Percentiles rank a stretch among this genome's conserved stretches.
These are phyloP conservation scores for Collybia sordida DNA, from an alignment of 768 basidiomycete genomes.

Conservation along the genomic window DNA sequence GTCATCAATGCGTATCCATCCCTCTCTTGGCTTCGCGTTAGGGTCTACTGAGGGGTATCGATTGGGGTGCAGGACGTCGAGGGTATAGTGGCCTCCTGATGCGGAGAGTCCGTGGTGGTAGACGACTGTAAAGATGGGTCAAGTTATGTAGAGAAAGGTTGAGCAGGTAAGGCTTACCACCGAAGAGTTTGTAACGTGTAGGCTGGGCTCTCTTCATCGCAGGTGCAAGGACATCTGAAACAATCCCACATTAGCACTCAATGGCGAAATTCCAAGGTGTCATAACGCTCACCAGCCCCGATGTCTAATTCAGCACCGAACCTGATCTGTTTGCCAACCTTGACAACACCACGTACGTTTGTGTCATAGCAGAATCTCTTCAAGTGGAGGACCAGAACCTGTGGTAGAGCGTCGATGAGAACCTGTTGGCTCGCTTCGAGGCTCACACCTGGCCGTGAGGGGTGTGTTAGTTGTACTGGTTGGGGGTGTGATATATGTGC, in stretches of 20 bases:
- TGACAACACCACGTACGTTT: conserved; percentile 72
- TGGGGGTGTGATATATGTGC: conserved; percentile 77
- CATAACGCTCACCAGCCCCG: conserved; percentile 50
- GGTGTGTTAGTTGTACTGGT: conserved; percentile 68
- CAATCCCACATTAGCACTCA: not conserved
- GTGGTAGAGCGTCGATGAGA: conserved; percentile 81
- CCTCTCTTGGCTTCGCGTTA: conserved; percentile 43
- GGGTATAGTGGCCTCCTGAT: conserved; percentile 93
- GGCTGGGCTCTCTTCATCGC: conserved; percentile 41
- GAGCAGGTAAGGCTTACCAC: conserved; percentile 48
- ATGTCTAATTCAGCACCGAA: conserved; percentile 82
- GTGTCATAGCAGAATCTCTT: conserved; percentile 91
- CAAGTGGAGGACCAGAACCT: conserved; percentile 83
- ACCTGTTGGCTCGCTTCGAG: conserved; percentile 65
- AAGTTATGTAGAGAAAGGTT: not conserved
- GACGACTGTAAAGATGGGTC: conserved; percentile 47
- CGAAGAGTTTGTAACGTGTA: conserved; percentile 78
- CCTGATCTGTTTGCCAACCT: conserved; percentile 78
- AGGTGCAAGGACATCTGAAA: conserved; percentile 60
- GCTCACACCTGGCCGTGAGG: conserved; percentile 52
- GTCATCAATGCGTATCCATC: conserved; percentile 94
- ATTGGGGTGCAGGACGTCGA: conserved; percentile 81
- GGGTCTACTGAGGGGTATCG: conserved; percentile 38
- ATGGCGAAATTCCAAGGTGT: not conserved
- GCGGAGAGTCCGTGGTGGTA: conserved; percentile 95